These are phyloP conservation scores for Diaporthe nobilis DNA, from an alignment of 2,329 filamentous ascomycete species.

Conservation along the genomic window DNA sequence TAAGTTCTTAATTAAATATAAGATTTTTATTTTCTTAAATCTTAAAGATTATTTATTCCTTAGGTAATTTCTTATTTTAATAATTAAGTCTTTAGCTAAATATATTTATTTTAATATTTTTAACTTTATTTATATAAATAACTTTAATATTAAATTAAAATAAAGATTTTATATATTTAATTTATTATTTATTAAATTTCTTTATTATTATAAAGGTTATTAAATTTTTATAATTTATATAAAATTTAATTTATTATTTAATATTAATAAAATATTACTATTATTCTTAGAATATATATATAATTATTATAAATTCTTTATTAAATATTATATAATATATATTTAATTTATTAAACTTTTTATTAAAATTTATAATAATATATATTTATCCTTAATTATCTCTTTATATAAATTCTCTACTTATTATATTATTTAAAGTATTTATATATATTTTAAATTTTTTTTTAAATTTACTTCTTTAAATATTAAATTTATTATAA, in stretches of 20 bases:
- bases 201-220: slow-evolving; percentile 2
- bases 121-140: background rate
- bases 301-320: too few species aligned
- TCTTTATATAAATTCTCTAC: background rate
- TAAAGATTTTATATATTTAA: background rate
- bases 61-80: background rate
- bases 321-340: background rate
- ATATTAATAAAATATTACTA: background rate
- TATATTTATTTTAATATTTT: too few species aligned
- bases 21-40: background rate
- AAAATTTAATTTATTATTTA: too few species aligned
- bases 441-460: background rate
- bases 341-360: background rate
- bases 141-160: background rate
- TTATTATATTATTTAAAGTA: background rate
- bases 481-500: too few species aligned
- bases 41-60: background rate
- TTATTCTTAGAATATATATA: too few species aligned
- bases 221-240: background rate
- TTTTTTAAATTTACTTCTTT: background rate
- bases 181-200: background rate
- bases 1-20: background rate
- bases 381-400: background rate
- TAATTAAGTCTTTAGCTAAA: background rate
- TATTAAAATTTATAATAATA: background rate